These are phyloP conservation scores for Mycena haematopus DNA, from an alignment of 768 basidiomycete genomes.

Conservation along the genomic window DNA sequence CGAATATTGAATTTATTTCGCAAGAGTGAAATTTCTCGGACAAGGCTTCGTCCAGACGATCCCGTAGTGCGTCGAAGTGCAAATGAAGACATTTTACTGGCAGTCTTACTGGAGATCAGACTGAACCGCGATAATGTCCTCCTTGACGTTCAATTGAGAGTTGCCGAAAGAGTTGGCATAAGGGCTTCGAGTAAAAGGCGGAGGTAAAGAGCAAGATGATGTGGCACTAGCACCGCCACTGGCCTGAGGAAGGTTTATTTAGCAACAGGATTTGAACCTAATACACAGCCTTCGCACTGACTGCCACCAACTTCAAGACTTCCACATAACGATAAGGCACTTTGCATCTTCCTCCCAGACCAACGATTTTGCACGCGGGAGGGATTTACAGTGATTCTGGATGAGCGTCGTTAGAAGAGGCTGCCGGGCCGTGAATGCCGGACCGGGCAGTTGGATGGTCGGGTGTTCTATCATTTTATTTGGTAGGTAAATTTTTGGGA, in stretches of 20 bases:
- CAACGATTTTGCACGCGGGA: too few relatives aligned
- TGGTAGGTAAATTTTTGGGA: too few relatives aligned
- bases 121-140: neutral
- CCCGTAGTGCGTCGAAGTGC: neutral
- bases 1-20: neutral
- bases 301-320: too few relatives aligned
- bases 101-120: neutral
- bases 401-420: too few relatives aligned
- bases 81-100: neutral
- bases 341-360: conserved; percentile 19
- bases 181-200: neutral
- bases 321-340: neutral
- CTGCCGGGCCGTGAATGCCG: too few relatives aligned
- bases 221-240: neutral
- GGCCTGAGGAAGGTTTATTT: neutral
- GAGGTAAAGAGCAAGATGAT: neutral
- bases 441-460: too few relatives aligned
- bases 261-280: neutral
- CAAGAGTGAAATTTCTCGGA: neutral
- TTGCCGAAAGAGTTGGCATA: too few relatives aligned
- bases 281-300: too few relatives aligned
- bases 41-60: neutral
- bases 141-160: too few relatives aligned
- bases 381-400: too few relatives aligned
- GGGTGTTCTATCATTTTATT: too few relatives aligned